Conservation (phyloP, 2,329 filamentous ascomycete genomes). For the Alternaria metachromatica region DNA sequence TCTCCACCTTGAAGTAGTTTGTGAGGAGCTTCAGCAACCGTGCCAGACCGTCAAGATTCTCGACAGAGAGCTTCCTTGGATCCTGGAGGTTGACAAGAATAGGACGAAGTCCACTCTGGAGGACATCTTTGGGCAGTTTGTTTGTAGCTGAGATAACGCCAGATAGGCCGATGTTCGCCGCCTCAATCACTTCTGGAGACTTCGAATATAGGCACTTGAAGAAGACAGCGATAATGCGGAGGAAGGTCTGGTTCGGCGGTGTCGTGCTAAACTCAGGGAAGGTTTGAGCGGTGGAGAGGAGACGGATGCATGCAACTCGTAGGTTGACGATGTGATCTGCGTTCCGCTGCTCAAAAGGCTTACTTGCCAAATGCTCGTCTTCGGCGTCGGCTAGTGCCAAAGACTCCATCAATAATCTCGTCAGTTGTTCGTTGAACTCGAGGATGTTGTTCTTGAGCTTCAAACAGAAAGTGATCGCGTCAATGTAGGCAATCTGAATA, state of each 20-base stretch:
- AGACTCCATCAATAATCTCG: constrained; percentile 89
- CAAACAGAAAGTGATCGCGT: constrained; percentile 95
- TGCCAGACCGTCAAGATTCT: constrained; percentile 89
- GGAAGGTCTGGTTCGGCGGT: constrained; percentile 67
- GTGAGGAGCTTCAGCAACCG: constrained; percentile 89
- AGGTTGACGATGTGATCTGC: constrained; percentile 92
- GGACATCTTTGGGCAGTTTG: constrained; percentile 91
- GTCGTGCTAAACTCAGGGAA: constrained; percentile 89
- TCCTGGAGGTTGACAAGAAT: constrained; percentile 98
- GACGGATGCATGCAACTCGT: constrained; percentile 89
- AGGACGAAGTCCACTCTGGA: constrained; percentile 91
- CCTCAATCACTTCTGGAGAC: constrained; percentile 88
- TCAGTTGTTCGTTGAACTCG: constrained; percentile 88
- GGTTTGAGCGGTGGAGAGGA: constrained; percentile 90
- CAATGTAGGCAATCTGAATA: constrained; percentile 97
- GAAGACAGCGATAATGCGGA: constrained; percentile 85
- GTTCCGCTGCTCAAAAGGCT: constrained; percentile 92
- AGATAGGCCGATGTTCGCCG: constrained; percentile 88
- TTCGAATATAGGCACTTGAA: constrained; percentile 98
- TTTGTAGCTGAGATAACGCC: constrained; percentile 86
- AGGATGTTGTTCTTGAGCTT: constrained; percentile 88
- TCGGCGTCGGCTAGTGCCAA: constrained; percentile 92
- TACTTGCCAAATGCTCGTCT: constrained; percentile 83
- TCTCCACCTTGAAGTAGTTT: constrained; percentile 99
- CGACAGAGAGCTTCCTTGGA: constrained; percentile 84